phyloP scores from a whole-genome alignment of 495 filamentous ascomycete species.

The Daldinia vernicosa region DNA sequence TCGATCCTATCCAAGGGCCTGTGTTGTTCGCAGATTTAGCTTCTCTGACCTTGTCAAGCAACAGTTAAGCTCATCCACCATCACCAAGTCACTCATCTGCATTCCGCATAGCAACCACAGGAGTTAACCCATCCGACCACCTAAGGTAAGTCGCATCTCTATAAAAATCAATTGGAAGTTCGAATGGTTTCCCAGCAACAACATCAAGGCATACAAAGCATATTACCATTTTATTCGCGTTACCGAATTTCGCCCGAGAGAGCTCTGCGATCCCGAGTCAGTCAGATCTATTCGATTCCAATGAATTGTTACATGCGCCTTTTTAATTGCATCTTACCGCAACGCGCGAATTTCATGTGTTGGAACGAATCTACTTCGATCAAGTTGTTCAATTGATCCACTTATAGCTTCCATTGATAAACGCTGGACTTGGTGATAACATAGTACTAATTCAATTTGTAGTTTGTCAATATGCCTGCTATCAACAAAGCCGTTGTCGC shows the following conservation, averaged over 20 bases:
- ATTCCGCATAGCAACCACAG: constrained; percentile 24
- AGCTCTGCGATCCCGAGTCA: constrained; percentile 3
- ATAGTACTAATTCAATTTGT: constrained; percentile 28
- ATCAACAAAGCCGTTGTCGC: constrained; percentile 58
- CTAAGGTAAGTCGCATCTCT: constrained; percentile 34
- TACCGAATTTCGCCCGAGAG: background rate
- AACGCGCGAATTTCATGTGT: background rate
- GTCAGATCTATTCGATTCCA: background rate
- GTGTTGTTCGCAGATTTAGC: constrained; percentile 49
- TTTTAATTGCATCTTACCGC: constrained; percentile 18
- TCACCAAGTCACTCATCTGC: constrained; percentile 26
- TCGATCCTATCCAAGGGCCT: constrained; percentile 43
- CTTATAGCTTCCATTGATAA: background rate
- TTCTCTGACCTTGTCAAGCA: constrained; percentile 37
- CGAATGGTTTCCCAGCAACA: constrained; percentile 4
- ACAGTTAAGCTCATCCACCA: constrained; percentile 39
- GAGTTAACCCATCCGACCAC: constrained; percentile 4
- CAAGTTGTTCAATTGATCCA: constrained; percentile 8
- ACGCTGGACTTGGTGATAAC: background rate
- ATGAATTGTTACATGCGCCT: constrained; percentile 23
- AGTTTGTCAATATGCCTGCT: constrained; percentile 54
- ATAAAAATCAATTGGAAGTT: constrained; percentile 29
- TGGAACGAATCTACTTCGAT: constrained; percentile 1
- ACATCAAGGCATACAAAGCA: constrained; percentile 2
- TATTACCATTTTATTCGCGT: constrained; percentile 4